Conservation (phyloP, 2,329 filamentous ascomycete genomes). For the Paramyrothecium roridum region DNA sequence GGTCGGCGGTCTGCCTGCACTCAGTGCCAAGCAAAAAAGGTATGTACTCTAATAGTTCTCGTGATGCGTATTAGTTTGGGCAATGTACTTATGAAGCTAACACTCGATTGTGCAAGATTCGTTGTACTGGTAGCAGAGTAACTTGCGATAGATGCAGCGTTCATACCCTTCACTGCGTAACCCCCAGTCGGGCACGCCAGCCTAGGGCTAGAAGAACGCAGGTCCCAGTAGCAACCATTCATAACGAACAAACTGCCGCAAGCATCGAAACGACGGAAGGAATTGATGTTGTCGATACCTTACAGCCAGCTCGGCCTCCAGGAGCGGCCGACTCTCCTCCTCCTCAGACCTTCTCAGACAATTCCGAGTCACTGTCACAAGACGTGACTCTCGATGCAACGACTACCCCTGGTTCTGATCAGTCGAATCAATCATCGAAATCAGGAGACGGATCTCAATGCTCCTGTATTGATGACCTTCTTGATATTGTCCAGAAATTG, state of each 20-base stretch:
- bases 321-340: no score
- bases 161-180: constrained; percentile 4
- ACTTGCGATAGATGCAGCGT: constrained; percentile 7
- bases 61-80: background rate
- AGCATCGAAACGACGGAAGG: no score
- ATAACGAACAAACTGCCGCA: no score
- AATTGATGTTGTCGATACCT: no score
- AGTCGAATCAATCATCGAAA: no score
- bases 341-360: no score
- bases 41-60: background rate
- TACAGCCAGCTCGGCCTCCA: no score
- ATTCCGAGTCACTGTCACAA: no score
- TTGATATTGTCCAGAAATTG: constrained; percentile 21
- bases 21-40: constrained; percentile 9
- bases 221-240: no score
- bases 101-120: constrained; percentile 1
- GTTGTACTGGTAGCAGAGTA: constrained; percentile 6
- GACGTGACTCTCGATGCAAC: background rate
- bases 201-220: background rate
- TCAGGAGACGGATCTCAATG: constrained; percentile 3
- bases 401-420: background rate
- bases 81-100: no score
- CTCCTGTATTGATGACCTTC: constrained; percentile 15
- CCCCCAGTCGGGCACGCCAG: background rate
- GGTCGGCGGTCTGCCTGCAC: constrained; percentile 8